Evolutionary conservation across 2,329 filamentous ascomycete species (phyloP).

Genomic region (Didymella lethalis): DNA sequence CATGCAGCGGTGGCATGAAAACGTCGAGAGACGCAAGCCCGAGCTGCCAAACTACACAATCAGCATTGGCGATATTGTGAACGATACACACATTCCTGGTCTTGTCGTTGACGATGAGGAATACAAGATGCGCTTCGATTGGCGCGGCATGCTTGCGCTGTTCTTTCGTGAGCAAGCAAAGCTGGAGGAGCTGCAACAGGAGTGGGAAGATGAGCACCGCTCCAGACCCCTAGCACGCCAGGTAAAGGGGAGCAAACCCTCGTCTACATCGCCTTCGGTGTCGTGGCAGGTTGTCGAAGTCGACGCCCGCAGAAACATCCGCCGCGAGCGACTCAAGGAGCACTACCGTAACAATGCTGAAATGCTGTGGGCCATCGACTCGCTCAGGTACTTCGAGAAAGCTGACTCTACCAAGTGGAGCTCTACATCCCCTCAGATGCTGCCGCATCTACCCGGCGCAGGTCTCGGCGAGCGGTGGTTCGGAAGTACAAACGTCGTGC

Average conservation of each 20-base stretch:
- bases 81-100: conserved; percentile 42
- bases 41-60: conserved; percentile 47
- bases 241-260: conserved; percentile 28
- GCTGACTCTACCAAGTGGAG: conserved; percentile 23
- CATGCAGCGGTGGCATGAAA: conserved; percentile 41
- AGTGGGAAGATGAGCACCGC: conserved; percentile 7
- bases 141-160: conserved; percentile 38
- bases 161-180: conserved; percentile 46
- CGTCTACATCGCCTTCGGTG: conserved; percentile 10
- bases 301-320: conserved; percentile 33
- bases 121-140: conserved; percentile 38
- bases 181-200: conserved; percentile 18
- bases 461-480: conserved; percentile 45
- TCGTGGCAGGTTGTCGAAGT: conserved; percentile 20
- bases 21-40: conserved; percentile 31
- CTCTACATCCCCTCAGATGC: conserved; percentile 19
- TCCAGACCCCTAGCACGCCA: not conserved
- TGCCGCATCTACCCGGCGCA: conserved; percentile 39
- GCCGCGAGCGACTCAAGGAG: conserved; percentile 36
- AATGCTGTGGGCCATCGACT: conserved; percentile 44
- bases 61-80: conserved; percentile 39
- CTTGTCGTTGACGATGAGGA: conserved; percentile 30
- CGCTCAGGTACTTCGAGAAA: conserved; percentile 37
- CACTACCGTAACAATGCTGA: conserved; percentile 34
- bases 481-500: conserved; percentile 39